Base-by-base conservation (phyloP, 768 basidiomycete species). In the Kwoniella sp. region DNA sequence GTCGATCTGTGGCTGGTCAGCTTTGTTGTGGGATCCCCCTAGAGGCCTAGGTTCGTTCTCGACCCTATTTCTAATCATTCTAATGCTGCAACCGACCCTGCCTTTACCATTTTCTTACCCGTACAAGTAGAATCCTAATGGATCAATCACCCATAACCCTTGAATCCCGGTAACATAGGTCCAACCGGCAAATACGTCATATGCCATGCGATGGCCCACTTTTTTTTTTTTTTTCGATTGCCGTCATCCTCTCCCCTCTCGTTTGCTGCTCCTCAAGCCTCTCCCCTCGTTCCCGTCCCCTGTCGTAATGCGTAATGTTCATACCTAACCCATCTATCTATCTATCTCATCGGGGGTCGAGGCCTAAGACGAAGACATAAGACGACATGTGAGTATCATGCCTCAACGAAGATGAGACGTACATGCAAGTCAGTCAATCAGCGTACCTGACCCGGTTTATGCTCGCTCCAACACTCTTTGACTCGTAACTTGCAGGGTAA, bases 1-100 rank as follows among this genome's bases (percentile, higher is more conserved):
- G 55, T 57, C 55, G 55, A 57, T 49, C 48, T 58, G 57, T 58
- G 57, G 57, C 57, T 58, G 57, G 57, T 37, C 21, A 21, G 21
- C 21, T 55, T n/a, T n/a, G n/a, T n/a, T 40, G 22, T 44, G 40
- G 7, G 17, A 44, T 44, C 40, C 40, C 40, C n/a, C n/a, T n/a
- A n/a, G n/a, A n/a, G n/a, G n/a, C n/a, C n/a, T n/a, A n/a, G n/a
- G n/a, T n/a, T n/a, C n/a, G n/a, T 33, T 13, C 6, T 33, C 33
- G 7, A 6, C 33, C 33, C 33, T 33, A 13, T 6, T 33, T 13
- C 33, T 33, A 33, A 33, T 33, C 17, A 44, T 44, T 44, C 40
- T 44, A 44, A 44, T 44, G 10, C 40, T 44, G 13, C 17, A 19
- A 44, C 40, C 17, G 17, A 44, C 40, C 40, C 40, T 44, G 40